phyloP scores from a whole-genome alignment of 2,329 filamentous ascomycete genomes.

The Penicillium sp. region DNA sequence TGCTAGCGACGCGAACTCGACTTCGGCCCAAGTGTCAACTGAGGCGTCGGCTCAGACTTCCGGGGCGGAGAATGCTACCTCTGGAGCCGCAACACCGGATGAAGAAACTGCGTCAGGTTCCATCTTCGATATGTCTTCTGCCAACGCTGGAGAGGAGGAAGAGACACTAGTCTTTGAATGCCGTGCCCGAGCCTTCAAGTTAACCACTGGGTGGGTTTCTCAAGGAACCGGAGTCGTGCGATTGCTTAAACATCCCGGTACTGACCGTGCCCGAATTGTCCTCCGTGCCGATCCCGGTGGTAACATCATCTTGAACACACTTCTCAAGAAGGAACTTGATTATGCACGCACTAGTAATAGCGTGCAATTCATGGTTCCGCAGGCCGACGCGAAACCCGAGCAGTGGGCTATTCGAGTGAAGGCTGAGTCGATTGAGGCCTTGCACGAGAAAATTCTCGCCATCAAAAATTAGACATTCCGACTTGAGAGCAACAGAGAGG shows the following conservation, averaged over 20 bases:
- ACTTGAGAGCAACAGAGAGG: not conserved
- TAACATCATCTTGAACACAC: slow-evolving; percentile 72
- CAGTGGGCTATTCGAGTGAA: slow-evolving; percentile 75
- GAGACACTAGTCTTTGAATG: slow-evolving; percentile 73
- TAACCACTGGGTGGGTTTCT: slow-evolving; percentile 64
- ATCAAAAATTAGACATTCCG: slow-evolving; percentile 22
- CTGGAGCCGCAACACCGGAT: slow-evolving; percentile 20
- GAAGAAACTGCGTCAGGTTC: slow-evolving; percentile 48
- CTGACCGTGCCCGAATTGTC: slow-evolving; percentile 68
- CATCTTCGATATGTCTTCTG: slow-evolving; percentile 69
- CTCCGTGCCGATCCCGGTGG: slow-evolving; percentile 77
- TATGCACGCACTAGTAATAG: slow-evolving; percentile 63
- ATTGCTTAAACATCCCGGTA: slow-evolving; percentile 73
- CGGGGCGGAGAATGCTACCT: slow-evolving; percentile 42
- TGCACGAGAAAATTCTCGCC: slow-evolving; percentile 18
- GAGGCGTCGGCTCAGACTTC: slow-evolving; percentile 32
- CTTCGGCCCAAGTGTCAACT: slow-evolving; percentile 25
- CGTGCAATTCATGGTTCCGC: slow-evolving; percentile 51
- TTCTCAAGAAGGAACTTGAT: slow-evolving; percentile 62
- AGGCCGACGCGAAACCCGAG: slow-evolving; percentile 64
- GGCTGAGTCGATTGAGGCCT: slow-evolving; percentile 22
- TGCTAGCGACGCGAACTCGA: slow-evolving; percentile 33
- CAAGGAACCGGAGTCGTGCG: slow-evolving; percentile 74
- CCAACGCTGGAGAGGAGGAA: slow-evolving; percentile 71
- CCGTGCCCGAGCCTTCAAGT: slow-evolving; percentile 71